Base-by-base conservation (phyloP, 2,329 filamentous ascomycete genomes). In the Rachicladosporium sp. region DNA sequence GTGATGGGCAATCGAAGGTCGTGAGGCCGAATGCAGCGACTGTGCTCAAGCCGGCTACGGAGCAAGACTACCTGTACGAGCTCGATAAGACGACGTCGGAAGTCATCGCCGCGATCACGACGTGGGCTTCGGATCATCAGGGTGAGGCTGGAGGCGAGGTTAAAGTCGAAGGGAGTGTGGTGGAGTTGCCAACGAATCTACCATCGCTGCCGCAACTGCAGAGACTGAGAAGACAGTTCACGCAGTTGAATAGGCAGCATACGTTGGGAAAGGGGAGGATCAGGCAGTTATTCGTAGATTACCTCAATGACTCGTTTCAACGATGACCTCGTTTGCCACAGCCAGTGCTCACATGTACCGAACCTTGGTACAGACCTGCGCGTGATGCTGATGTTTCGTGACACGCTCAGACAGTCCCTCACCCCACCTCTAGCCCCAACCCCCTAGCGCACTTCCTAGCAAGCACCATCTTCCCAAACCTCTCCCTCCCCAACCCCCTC, bases 401-500 rank as follows among this genome's bases (percentile, higher is more conserved):
- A n/a, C n/a, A n/a, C n/a, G n/a, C n/a, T n/a, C n/a, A n/a, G n/a
- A n/a, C n/a, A 30, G 13, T 33, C 31, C 27, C 37, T 9, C 23
- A 10, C n/a, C 35, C 42, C 37, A 50, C 40, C 15, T 59, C 66
- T 46, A 91, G 63, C 2, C 82, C 83, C 78, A 91, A 82, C 0
- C 84, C 82, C 42, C 66, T 67, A 2, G 76, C 80, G 59, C 88
- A 85, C 68, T 89, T 89, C 55, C 74, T 75, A 34, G 81, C 78
- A 37, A 89, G 62, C 6, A 82, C 84, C 67, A 88, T 88, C 67
- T 87, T 87, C 55, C 88, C 59, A 56, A 84, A 93, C 72, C 81
- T 83, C 60, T 93, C 85, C 36, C 84, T 66, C 1, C 82, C 82
- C 37, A 91, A 62, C 29, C 73, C 74, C 46, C 84, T 70, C 27